A percentile compares a stretch with the other conserved stretches of the same genome.
Evolutionary conservation across 768 basidiomycete genomes (phyloP).

Genomic region (Cytidiella melzeri): DNA sequence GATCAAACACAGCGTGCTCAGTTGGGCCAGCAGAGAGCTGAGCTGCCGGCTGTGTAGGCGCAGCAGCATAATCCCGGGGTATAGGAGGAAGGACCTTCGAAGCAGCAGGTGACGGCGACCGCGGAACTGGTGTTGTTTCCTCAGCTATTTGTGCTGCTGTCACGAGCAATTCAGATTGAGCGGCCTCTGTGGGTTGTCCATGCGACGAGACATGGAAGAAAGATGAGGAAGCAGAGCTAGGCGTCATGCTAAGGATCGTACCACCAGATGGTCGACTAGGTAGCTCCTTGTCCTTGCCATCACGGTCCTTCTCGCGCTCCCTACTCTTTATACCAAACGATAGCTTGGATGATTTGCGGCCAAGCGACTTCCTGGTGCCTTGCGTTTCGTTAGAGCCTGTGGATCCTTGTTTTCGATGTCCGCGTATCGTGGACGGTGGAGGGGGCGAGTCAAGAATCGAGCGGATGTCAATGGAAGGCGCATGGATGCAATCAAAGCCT

Average conservation of each 20-base stretch:
- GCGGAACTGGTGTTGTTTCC: slow-evolving; percentile 22
- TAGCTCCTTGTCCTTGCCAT: slow-evolving; percentile 45
- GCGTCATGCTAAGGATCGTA: slow-evolving; percentile 52
- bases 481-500: slow-evolving; percentile 95
- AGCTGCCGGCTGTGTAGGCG: slow-evolving; percentile 31
- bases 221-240: slow-evolving; percentile 74
- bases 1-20: slow-evolving; percentile 64
- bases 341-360: slow-evolving; percentile 72
- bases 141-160: slow-evolving; percentile 14
- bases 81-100: slow-evolving; percentile 71
- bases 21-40: slow-evolving; percentile 63
- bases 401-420: slow-evolving; percentile 40
- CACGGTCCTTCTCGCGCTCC: slow-evolving; percentile 25
- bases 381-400: slow-evolving; percentile 47
- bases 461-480: slow-evolving; percentile 88
- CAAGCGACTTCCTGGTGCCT: slow-evolving; percentile 46
- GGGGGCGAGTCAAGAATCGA: slow-evolving; percentile 48
- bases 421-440: slow-evolving; percentile 20
- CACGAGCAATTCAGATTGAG: slow-evolving; percentile 22
- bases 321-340: slow-evolving; percentile 66
- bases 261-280: slow-evolving; percentile 37
- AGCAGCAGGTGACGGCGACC: slow-evolving; percentile 48
- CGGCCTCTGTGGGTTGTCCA: slow-evolving; percentile 27
- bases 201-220: slow-evolving; percentile 75
- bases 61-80: slow-evolving; percentile 58